A percentile compares a stretch with the other conserved stretches of the same genome.
Conservation (phyloP, 192 early-diverging fungal genomes). For the Podila clonocystis region DNA sequence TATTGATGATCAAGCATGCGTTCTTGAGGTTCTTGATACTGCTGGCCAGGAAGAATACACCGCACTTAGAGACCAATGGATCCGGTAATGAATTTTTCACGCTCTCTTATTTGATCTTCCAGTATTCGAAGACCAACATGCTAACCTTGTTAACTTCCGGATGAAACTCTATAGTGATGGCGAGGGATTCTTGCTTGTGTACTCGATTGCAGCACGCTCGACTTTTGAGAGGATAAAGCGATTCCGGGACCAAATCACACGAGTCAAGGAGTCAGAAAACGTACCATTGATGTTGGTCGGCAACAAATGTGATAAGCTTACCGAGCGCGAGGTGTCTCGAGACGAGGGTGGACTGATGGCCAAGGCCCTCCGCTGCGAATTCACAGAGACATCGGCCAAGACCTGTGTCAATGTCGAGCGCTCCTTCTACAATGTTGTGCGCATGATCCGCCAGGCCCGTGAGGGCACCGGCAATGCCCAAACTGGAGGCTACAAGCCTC, state of each 20-base stretch:
- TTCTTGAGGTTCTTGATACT: conserved; percentile 97
- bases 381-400: conserved; percentile 92
- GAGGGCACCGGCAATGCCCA: conserved; percentile 50
- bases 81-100: conserved; percentile 60
- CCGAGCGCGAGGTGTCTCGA: conserved; percentile 85
- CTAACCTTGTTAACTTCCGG: background rate
- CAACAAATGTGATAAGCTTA: conserved; percentile 91
- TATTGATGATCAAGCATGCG: conserved; percentile 96
- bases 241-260: conserved; percentile 88
- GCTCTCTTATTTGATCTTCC: background rate
- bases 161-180: conserved; percentile 60
- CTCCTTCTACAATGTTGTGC: conserved; percentile 85
- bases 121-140: background rate
- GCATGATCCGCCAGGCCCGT: conserved; percentile 77
- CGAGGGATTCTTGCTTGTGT: conserved; percentile 92
- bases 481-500: conserved; percentile 22
- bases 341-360: conserved; percentile 88
- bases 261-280: conserved; percentile 90
- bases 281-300: conserved; percentile 94
- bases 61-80: conserved; percentile 84
- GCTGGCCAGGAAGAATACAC: conserved; percentile 92
- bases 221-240: conserved; percentile 90
- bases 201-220: conserved; percentile 87
- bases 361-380: conserved; percentile 76
- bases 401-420: conserved; percentile 93